Evolutionary conservation across 1,284 basidiomycete genomes (phyloP), one percentile per base, ranked within the genome.

Genomic region (Ceratorhiza oryzae-sativae): DNA sequence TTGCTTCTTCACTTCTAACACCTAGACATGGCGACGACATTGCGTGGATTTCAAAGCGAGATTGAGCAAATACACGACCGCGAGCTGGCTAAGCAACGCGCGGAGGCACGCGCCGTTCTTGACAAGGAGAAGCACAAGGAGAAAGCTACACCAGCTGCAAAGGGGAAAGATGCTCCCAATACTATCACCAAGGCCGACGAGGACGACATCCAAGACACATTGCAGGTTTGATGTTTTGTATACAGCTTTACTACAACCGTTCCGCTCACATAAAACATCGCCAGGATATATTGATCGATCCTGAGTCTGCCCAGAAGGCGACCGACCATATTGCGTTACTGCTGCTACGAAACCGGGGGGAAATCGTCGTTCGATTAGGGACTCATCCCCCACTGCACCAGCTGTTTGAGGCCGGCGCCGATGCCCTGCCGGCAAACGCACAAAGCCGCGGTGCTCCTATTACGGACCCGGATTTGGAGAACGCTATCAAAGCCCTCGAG

Each of bases 401-500:
- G 45, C 30, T 75, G 0, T 71, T 63, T 36, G 61, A 71, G 9
- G 42, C 39, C 12, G 23, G 32, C 18, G 27, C 41, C 13, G 63
- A 59, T 10, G 30, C 34, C 12, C 25, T 46, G 20, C 45, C 62
- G n/a, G 39, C 42, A n/a, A 56, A 71, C 49, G 34, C 25, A 2
- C 70, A 60, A 30, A n/a, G 32, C n/a, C 51, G 53, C 10, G 72
- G 79, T 71, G 84, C 80, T 78, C 81, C 80, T 27, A 77, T 88
- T 76, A 85, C 86, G 6, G 87, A 89, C 30, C 88, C 90, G 76
- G 91, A 94, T 74, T 81, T 87, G 74, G 84, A 87, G 78, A 80
- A 82, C 65, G 90, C 90, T 1, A 82, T 73, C 25, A 63, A 71
- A 25, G 32, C 48, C 8, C 46, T 71, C 18, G 59, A 61, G 18